Percentiles rank a stretch among this genome's conserved stretches.
These are phyloP conservation scores for Hypoxylon sp. DNA, from an alignment of 2,329 filamentous ascomycete genomes.

Conservation along the genomic window DNA sequence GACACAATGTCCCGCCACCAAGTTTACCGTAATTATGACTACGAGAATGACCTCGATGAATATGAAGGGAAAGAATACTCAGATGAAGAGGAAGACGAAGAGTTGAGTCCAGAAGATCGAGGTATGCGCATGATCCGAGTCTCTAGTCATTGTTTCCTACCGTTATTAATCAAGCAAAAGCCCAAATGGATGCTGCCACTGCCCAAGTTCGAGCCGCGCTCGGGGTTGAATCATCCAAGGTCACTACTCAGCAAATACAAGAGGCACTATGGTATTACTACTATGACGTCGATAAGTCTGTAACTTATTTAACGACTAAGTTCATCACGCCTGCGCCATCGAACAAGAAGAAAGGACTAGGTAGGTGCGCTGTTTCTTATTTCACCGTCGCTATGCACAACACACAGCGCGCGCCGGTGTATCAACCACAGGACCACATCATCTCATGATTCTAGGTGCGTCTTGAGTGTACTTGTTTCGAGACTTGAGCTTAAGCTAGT, in stretches of 20 bases:
- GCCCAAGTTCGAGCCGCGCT: slow-evolving; percentile 76
- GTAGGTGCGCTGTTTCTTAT: slow-evolving; percentile 59
- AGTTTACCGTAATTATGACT: slow-evolving; percentile 64
- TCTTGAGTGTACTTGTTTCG: slow-evolving; percentile 26
- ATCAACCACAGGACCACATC: slow-evolving; percentile 17
- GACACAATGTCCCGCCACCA: slow-evolving; percentile 64
- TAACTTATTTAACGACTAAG: slow-evolving; percentile 82
- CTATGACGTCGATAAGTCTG: slow-evolving; percentile 89
- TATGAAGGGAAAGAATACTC: slow-evolving; percentile 62
- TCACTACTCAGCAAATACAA: slow-evolving; percentile 79
- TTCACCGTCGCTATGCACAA: slow-evolving; percentile 27
- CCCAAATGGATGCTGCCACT: slow-evolving; percentile 74
- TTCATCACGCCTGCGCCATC: slow-evolving; percentile 63
- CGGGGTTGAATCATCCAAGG: slow-evolving; percentile 70
- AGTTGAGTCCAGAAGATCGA: slow-evolving; percentile 57
- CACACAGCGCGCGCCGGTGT: slow-evolving; percentile 16
- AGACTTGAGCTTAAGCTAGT: slow-evolving; percentile 10
- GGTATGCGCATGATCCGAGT: slow-evolving; percentile 40
- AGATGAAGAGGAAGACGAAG: slow-evolving; percentile 60
- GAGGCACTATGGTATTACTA: slow-evolving; percentile 97
- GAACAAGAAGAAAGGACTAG: slow-evolving; percentile 61
- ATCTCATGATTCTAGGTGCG: slow-evolving; percentile 40
- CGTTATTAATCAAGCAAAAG: slow-evolving; percentile 40
- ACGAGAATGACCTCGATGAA: slow-evolving; percentile 67
- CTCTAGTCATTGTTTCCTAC: background rate